Conservation (phyloP, 345 rosid species). For the Dovyalis caffra region DNA sequence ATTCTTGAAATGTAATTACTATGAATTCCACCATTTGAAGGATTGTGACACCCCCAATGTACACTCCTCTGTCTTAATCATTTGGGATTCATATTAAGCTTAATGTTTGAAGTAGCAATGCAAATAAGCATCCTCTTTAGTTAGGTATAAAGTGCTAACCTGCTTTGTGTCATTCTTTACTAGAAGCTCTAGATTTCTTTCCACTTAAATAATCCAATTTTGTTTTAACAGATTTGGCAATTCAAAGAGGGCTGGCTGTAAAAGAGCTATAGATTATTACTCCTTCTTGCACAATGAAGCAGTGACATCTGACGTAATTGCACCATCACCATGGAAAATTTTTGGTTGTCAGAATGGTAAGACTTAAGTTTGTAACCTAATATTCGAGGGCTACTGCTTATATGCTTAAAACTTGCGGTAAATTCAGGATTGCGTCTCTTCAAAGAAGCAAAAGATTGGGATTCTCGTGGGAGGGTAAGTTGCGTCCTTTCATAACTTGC, state of each 20-base stretch:
- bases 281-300: conserved; percentile 50
- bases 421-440: conserved; percentile 80
- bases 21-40: not conserved
- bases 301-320: conserved; percentile 69
- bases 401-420: conserved; percentile 8
- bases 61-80: not conserved
- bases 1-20: not conserved
- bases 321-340: conserved; percentile 93
- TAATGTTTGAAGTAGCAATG: not conserved
- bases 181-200: not conserved
- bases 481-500: not conserved
- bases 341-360: conserved; percentile 94
- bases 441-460: conserved; percentile 84
- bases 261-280: conserved; percentile 49
- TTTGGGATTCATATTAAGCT: not conserved
- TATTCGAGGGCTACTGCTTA: conserved; percentile 3
- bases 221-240: conserved; percentile 22
- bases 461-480: conserved; percentile 55
- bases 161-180: not conserved
- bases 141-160: not conserved
- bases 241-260: conserved; percentile 44
- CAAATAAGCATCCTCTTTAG: not conserved
- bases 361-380: conserved; percentile 5
- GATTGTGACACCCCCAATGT: not conserved
- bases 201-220: not conserved